phyloP scores from a whole-genome alignment of 495 filamentous ascomycete genomes.

The Tuber umbilicatum region DNA sequence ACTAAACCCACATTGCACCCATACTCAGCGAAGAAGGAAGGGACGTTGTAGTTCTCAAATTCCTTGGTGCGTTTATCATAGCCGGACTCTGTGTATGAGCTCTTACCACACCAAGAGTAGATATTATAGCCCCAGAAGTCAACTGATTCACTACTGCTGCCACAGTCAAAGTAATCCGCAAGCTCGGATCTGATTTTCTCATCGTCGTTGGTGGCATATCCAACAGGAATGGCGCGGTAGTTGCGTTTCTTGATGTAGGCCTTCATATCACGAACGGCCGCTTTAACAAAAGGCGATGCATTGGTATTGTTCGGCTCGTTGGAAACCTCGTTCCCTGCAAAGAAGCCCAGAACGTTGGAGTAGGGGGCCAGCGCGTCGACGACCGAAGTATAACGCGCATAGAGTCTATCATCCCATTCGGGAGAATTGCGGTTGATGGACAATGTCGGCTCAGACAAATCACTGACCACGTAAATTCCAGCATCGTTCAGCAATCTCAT shows the following conservation, averaged over 20 bases:
- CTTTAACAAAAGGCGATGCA: constrained; percentile 90
- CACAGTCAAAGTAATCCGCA: constrained; percentile 90
- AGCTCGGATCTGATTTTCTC: constrained; percentile 67
- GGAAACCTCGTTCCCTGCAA: constrained; percentile 93
- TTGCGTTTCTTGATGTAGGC: constrained; percentile 73
- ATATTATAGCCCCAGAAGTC: constrained; percentile 99
- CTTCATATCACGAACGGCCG: constrained; percentile 91
- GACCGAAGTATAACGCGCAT: constrained; percentile 71
- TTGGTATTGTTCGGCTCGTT: constrained; percentile 74
- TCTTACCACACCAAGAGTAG: constrained; percentile 94
- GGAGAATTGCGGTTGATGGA: constrained; percentile 82
- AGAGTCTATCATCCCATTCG: constrained; percentile 67
- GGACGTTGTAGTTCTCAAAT: constrained; percentile 80
- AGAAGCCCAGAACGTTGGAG: constrained; percentile 87
- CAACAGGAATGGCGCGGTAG: constrained; percentile 77
- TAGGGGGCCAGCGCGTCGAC: constrained; percentile 73
- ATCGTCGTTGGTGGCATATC: constrained; percentile 93
- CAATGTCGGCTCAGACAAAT: constrained; percentile 67
- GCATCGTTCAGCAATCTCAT: constrained; percentile 76
- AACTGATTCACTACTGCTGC: constrained; percentile 56
- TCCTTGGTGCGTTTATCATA: constrained; percentile 73
- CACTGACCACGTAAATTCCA: constrained; percentile 90
- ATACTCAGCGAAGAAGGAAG: constrained; percentile 96
- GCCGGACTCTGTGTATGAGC: constrained; percentile 62
- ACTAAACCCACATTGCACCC: constrained; percentile 65